phyloP scores from a whole-genome alignment of 2,329 filamentous ascomycete species.

The Pseudogymnoascus sp. region DNA sequence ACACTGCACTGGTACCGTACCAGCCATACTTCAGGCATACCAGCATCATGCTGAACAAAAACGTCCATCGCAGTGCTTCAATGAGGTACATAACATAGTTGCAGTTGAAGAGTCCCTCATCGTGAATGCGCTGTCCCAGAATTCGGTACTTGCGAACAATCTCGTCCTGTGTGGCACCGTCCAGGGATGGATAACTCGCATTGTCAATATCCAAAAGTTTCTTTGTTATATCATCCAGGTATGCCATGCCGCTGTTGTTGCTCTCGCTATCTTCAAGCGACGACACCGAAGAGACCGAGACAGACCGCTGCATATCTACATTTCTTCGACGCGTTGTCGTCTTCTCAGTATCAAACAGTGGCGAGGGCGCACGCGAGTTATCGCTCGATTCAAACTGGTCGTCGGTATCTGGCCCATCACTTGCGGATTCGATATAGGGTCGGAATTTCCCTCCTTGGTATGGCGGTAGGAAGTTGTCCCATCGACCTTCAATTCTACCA shows the following conservation, averaged over 20 bases:
- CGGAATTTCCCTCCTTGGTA: conserved; percentile 83
- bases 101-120: conserved; percentile 73
- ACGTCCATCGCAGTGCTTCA: conserved; percentile 63
- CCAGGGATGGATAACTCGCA: conserved; percentile 71
- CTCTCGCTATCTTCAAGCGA: conserved; percentile 38
- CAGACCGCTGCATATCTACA: conserved; percentile 29
- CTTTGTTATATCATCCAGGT: conserved; percentile 64
- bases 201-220: conserved; percentile 69
- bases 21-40: conserved; percentile 53
- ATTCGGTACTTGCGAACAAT: conserved; percentile 78
- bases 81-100: conserved; percentile 72
- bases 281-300: conserved; percentile 54
- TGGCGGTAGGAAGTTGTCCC: conserved; percentile 83
- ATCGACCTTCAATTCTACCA: conserved; percentile 69
- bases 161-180: conserved; percentile 61
- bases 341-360: conserved; percentile 25
- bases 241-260: conserved; percentile 48
- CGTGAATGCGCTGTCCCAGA: conserved; percentile 61
- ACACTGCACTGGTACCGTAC: conserved; percentile 62
- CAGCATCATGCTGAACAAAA: conserved; percentile 56
- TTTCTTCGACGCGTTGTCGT: conserved; percentile 15
- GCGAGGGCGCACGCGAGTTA: conserved; percentile 25
- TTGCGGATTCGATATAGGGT: conserved; percentile 33
- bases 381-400: conserved; percentile 24
- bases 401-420: not conserved